phyloP scores from a whole-genome alignment of 805 yeast species.

The Candida pini region DNA sequence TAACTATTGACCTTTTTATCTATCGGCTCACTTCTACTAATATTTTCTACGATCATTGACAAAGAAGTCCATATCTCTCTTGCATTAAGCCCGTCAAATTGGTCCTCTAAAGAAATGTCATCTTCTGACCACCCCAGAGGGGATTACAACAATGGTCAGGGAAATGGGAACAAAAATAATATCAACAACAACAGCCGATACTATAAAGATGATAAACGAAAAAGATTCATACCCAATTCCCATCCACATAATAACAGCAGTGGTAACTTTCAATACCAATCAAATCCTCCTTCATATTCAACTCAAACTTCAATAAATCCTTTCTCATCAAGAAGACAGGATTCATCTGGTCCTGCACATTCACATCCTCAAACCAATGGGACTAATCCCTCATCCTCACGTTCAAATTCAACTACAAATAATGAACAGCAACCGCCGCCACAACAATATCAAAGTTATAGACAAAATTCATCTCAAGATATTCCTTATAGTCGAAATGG shows the following conservation, averaged over 20 bases:
- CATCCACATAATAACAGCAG: not conserved
- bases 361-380: not conserved
- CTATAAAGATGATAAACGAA: not conserved
- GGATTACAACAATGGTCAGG: no score
- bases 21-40: no score
- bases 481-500: conserved; percentile 10
- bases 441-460: not conserved
- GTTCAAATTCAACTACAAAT: no score
- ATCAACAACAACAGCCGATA: not conserved
- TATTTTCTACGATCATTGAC: no score
- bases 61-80: no score
- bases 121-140: conserved; percentile 1
- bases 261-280: not conserved
- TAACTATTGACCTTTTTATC: no score
- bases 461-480: not conserved
- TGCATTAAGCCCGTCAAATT: no score
- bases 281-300: conserved; percentile 13
- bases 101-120: conserved; percentile 1
- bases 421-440: no score
- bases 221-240: no score
- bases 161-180: no score
- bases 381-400: no score
- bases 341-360: conserved; percentile 4
- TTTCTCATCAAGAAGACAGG: conserved; percentile 26
- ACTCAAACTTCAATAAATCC: conserved; percentile 23